Base-by-base conservation (phyloP, 768 basidiomycete genomes). In the Coprinopsis marcescibilis region DNA sequence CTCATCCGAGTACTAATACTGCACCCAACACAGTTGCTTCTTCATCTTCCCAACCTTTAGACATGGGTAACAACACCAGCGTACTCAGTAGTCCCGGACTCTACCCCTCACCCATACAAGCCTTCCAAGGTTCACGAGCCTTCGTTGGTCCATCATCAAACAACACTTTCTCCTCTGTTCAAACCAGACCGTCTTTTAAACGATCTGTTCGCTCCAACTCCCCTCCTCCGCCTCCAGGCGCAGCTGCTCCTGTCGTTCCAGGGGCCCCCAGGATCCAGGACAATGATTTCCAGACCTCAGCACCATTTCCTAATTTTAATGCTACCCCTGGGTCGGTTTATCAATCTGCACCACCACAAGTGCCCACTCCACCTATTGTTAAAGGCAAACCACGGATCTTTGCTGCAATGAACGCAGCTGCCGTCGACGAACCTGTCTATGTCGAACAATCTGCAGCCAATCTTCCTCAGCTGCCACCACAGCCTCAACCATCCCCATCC, bases 351-450 rank as follows among this genome's bases (percentile, higher is more conserved):
- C 20, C 26, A 11, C 20, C 37, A 14, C 49, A 36, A 35, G 30
- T 30, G 24, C 36, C 30, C 20, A 34, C 34, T 12, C 33, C 42
- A 11, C 48, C 43, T 4, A 53, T 56, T 23, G 53, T 50, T 51
- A 68, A 66, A 46, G 76, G 74, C 15, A 78, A 76, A 17, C 81
- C 83, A 1, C 67, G 80, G 19, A 85, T 86, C 25, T 85, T 85
- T 46, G 60, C 80, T 4, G 78, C 81, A 3, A 78, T 76, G 72
- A 65, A 69, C 21, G 58, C 51, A 14, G 54, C 54, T 37, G 58
- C 55, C 35, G 49, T 46, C 27, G 33, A 20, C 17, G 50, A 55
- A 19, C 17, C 37, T 25, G 38, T 8, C 29, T 30, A 29, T 4
- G 49, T 29, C 34, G 32, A 36, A 11, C 45, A 50, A 29, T 53